These are phyloP conservation scores for Plasmopara halstedii DNA, from an alignment of 352 stramenopile genomes.

Conservation along the genomic window DNA sequence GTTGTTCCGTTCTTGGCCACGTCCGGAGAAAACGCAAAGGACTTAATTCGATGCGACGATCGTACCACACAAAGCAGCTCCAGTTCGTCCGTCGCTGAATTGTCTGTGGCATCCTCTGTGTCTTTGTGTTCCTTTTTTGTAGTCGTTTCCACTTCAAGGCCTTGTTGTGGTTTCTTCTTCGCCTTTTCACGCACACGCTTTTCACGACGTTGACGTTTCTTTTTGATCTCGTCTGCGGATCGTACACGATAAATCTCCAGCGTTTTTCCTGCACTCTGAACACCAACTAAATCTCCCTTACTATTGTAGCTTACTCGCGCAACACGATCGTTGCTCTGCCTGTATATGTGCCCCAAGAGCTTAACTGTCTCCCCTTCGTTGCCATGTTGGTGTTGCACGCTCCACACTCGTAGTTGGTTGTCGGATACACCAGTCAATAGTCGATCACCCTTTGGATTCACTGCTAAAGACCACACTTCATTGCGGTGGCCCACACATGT, in stretches of 20 bases:
- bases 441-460: conserved; percentile 53
- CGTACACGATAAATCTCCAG: conserved; percentile 89
- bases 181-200: conserved; percentile 86
- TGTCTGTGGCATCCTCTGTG: conserved; percentile 48
- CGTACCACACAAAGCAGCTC: conserved; percentile 83
- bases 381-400: conserved; percentile 26
- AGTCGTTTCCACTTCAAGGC: not conserved
- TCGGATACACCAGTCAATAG: conserved; percentile 76
- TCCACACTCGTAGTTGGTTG: conserved; percentile 77
- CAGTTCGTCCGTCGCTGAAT: conserved; percentile 73
- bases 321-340: conserved; percentile 70
- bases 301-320: conserved; percentile 53
- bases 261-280: conserved; percentile 81
- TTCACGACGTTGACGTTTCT: conserved; percentile 87
- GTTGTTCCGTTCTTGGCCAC: conserved; percentile 75
- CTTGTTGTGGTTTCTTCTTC: conserved; percentile 60
- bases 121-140: conserved; percentile 30
- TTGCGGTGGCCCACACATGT: conserved; percentile 90
- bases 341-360: conserved; percentile 63
- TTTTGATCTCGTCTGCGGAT: conserved; percentile 79
- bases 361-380: conserved; percentile 38
- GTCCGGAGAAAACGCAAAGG: conserved; percentile 80
- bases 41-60: conserved; percentile 81
- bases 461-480: conserved; percentile 88
- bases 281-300: conserved; percentile 56